Evolutionary conservation across 192 early-diverging fungal genomes (phyloP).

Genomic region (Coemansia guatemalensis): DNA sequence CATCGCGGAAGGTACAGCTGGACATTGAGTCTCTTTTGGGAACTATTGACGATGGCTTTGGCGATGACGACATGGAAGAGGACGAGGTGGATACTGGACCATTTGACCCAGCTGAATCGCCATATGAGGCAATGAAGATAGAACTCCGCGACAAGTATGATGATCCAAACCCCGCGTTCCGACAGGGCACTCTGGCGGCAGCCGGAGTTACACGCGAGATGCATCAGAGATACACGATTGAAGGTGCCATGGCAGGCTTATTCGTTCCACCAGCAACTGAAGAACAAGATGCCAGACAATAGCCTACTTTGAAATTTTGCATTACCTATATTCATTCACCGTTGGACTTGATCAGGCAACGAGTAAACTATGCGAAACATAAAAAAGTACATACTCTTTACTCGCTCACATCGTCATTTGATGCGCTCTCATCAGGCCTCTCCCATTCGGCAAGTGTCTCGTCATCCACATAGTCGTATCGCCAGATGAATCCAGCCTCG

Average conservation of each 20-base stretch:
- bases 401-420: conserved; percentile 22
- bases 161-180: conserved; percentile 39
- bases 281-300: not conserved
- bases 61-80: conserved; percentile 18
- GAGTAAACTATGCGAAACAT: not conserved
- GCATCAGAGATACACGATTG: conserved; percentile 47
- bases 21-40: conserved; percentile 36
- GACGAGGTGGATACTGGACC: conserved; percentile 24
- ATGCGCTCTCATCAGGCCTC: conserved; percentile 32
- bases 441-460: conserved; percentile 74
- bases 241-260: conserved; percentile 48
- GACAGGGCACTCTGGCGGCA: conserved; percentile 35
- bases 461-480: conserved; percentile 79
- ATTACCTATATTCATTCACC: not conserved
- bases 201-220: conserved; percentile 54
- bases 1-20: conserved; percentile 23
- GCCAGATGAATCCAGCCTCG: conserved; percentile 79
- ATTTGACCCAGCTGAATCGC: conserved; percentile 48
- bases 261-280: conserved; percentile 25
- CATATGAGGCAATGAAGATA: conserved; percentile 38
- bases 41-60: conserved; percentile 22
- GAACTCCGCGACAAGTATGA: conserved; percentile 35
- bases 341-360: not conserved
- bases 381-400: not conserved
- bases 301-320: not conserved